Base-by-base conservation (phyloP, 106 monocot species). In the Platanthera guangdongensis region DNA sequence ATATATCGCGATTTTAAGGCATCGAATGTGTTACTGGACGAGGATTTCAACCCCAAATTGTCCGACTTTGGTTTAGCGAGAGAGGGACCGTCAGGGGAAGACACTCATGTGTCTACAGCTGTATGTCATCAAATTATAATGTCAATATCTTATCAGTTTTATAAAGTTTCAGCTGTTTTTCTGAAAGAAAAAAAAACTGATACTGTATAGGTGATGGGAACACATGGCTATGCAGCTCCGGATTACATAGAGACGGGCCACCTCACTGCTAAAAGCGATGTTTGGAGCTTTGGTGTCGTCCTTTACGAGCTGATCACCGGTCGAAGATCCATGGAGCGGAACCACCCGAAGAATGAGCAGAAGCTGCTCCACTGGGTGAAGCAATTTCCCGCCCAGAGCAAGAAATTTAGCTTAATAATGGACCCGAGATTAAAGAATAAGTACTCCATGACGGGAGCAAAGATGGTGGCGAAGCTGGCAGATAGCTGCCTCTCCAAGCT, bases 1-100 rank as follows among this genome's bases (percentile, higher is more conserved):
- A 94, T 94, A 83, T 94, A 89, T 73, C 84, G 94, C 19, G 91
- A 94, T 80, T 85, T 94, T 52, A 94, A 94, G 78, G 83, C 94
- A 78, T 91, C 94, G 3, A 94, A 94, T 78, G 80, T 94, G 39
- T 81, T 94, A 47, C 59, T 94, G 73, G 91, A 94, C 77, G 77
- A 77, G 46, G 80, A 89, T 1, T 88, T 88, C 68, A 87, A 78
- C 21, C 91, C 94, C 21, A 94, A 91, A 63, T 81, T 94, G 2
- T 94, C 91, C 32, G 94, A 94, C 57, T 94, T 94, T 71, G 94
- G 94, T 45, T 70, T 94, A 75, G 94, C 90, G 59, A 90, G 94
- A 57, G 91, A 94, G 71, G 94, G 94, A 50, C 94, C 94, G 57
- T 59, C 83, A 19, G 85, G 68, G 49, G 94, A 85, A 48, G 64